A percentile compares a stretch with the other conserved stretches of the same genome.
phyloP scores from a whole-genome alignment of 768 basidiomycete genomes.

The Tricholoma hemisulphureum region DNA sequence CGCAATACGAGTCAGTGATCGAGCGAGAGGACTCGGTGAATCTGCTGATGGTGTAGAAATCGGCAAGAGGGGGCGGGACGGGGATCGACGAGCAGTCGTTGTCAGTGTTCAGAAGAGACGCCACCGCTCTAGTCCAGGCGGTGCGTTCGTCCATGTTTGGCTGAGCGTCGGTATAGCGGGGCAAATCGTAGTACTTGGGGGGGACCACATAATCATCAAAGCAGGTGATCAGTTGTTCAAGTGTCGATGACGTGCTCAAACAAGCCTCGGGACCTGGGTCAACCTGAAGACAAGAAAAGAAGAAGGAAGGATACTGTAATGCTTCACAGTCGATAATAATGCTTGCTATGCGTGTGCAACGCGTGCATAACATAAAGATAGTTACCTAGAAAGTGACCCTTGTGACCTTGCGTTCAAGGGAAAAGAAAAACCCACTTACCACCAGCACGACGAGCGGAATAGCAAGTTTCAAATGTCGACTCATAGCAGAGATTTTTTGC shows the following conservation, averaged over 20 bases:
- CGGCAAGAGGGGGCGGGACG: constrained; percentile 26
- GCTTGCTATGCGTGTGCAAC: not conserved
- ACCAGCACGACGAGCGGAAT: not conserved
- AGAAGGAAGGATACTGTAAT: not conserved
- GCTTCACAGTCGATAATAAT: too few relatives aligned
- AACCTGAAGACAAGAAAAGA: not conserved
- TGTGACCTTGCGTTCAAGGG: not conserved
- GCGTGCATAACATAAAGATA: not conserved
- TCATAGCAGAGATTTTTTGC: too few relatives aligned
- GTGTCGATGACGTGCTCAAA: not conserved
- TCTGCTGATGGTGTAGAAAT: constrained; percentile 26
- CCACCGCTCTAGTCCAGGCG: constrained; percentile 28
- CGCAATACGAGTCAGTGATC: constrained; percentile 28
- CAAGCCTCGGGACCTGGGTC: constrained; percentile 3
- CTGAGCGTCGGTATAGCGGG: constrained; percentile 32
- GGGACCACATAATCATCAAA: constrained; percentile 33
- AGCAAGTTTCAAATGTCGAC: too few relatives aligned
- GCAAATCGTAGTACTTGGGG: constrained; percentile 24
- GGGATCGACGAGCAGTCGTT: constrained; percentile 29
- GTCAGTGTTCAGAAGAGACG: constrained; percentile 28
- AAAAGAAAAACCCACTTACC: not conserved
- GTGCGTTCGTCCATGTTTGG: constrained; percentile 25
- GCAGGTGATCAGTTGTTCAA: constrained; percentile 21
- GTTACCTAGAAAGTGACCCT: not conserved
- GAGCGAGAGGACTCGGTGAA: constrained; percentile 23